Conservation (phyloP, 2,329 filamentous ascomycete species). For the Daldinia sp. region DNA sequence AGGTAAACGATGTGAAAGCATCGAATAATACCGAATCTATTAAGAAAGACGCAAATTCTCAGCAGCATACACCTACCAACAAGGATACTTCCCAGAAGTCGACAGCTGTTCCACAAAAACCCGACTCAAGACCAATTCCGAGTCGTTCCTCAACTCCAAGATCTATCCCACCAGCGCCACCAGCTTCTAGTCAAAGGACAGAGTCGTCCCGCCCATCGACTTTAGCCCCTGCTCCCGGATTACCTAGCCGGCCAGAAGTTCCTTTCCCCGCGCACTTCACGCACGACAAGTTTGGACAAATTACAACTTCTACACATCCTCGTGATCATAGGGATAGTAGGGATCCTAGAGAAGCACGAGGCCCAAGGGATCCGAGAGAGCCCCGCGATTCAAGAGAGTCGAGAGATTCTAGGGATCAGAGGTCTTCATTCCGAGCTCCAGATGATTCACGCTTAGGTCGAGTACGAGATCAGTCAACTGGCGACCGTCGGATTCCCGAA, state of each 20-base stretch:
- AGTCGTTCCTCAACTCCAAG: conserved; percentile 42
- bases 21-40: conserved; percentile 27
- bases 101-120: conserved; percentile 33
- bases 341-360: conserved; percentile 44
- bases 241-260: conserved; percentile 68
- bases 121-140: conserved; percentile 37
- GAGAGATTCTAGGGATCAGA: conserved; percentile 50
- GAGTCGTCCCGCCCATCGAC: conserved; percentile 46
- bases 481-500: conserved; percentile 56
- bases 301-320: conserved; percentile 46
- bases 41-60: conserved; percentile 33
- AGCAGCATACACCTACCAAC: conserved; percentile 25
- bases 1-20: conserved; percentile 69
- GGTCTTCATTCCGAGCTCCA: conserved; percentile 49
- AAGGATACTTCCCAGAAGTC: conserved; percentile 35
- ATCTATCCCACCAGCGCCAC: conserved; percentile 26
- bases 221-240: conserved; percentile 44
- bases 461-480: conserved; percentile 51
- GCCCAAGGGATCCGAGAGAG: conserved; percentile 51
- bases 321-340: conserved; percentile 47
- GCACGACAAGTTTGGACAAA: conserved; percentile 56
- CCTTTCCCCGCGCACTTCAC: conserved; percentile 59
- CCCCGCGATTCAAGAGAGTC: conserved; percentile 45
- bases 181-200: conserved; percentile 37
- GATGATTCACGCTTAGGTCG: conserved; percentile 54